These are phyloP conservation scores for Beta macrorhiza DNA, from an alignment of 179 eudicot species.

Conservation along the genomic window DNA sequence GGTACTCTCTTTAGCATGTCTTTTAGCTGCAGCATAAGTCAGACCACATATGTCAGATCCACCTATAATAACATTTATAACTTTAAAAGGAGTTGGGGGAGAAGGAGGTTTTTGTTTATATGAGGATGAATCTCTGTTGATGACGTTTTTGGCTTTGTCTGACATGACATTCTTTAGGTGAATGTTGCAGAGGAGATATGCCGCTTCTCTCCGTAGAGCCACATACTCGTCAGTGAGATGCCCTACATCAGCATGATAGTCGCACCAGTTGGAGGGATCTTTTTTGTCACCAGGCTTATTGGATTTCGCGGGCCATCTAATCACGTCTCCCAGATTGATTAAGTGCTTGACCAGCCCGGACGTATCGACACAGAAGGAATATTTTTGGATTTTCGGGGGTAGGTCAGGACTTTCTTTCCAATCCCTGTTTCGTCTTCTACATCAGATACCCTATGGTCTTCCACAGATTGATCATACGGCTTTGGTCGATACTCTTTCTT, in stretches of 20 bases:
- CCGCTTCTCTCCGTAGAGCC: neutral
- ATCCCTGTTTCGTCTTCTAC: neutral
- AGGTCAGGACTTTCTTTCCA: neutral
- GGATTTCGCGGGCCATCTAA: neutral
- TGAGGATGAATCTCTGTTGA: neutral
- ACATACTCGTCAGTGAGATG: neutral
- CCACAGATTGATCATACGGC: neutral
- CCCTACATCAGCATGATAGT: neutral
- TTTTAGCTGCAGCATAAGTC: neutral
- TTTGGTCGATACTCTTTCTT: neutral
- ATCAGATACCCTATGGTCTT: neutral
- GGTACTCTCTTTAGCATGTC: too few relatives aligned
- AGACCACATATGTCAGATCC: neutral
- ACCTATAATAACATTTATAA: neutral
- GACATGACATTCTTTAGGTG: neutral
- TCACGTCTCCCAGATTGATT: neutral
- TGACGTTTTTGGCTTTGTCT: neutral
- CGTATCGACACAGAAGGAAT: neutral
- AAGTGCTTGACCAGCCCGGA: neutral
- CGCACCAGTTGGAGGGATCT: neutral
- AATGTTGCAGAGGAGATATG: too few relatives aligned
- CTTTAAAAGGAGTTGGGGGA: neutral
- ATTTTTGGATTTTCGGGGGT: neutral
- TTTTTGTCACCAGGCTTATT: neutral
- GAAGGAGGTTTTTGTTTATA: neutral